Conservation (phyloP, 75 land plant species). For the Pinus tabuliformis region DNA sequence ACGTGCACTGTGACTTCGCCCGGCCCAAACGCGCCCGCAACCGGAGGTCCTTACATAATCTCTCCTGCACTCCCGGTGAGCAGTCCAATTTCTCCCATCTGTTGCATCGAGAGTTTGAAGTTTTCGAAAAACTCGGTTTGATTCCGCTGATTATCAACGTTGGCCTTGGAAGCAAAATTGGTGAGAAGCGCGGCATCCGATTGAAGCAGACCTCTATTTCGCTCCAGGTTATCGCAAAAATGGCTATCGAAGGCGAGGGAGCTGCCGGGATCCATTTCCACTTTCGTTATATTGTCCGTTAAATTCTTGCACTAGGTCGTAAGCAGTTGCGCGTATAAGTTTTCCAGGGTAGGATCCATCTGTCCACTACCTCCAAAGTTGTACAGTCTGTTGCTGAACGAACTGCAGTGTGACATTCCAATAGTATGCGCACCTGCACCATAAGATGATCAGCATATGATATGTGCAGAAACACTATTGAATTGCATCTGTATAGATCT, state of each 20-base stretch:
- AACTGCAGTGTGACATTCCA: too few species aligned
- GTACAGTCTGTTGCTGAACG: conserved; percentile 17
- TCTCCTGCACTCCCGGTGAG: conserved; percentile 46
- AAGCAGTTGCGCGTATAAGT: not conserved
- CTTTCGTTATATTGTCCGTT: conserved; percentile 12
- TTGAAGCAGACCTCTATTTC: conserved; percentile 37
- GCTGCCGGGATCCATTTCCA: conserved; percentile 37
- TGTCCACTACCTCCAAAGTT: conserved; percentile 38
- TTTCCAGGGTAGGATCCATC: conserved; percentile 39
- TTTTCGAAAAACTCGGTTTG: conserved; percentile 10
- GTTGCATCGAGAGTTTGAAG: conserved; percentile 33
- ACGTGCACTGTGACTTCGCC: too few species aligned
- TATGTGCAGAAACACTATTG: too few species aligned
- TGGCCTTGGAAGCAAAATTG: conserved; percentile 14
- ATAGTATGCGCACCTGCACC: too few species aligned
- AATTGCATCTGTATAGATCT: too few species aligned
- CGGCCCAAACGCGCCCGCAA: too few species aligned
- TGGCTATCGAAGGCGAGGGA: conserved; percentile 34
- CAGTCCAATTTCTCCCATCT: conserved; percentile 37
- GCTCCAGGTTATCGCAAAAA: conserved; percentile 29
- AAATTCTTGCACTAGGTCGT: not conserved
- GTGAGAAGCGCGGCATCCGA: conserved; percentile 37
- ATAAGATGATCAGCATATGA: too few species aligned
- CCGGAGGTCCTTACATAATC: too few species aligned
- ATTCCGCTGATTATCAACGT: conserved; percentile 14